A percentile compares a stretch with the other conserved stretches of the same genome.
Conservation (phyloP, 108 stramenopile species). For the Skeletonema marinoi region DNA sequence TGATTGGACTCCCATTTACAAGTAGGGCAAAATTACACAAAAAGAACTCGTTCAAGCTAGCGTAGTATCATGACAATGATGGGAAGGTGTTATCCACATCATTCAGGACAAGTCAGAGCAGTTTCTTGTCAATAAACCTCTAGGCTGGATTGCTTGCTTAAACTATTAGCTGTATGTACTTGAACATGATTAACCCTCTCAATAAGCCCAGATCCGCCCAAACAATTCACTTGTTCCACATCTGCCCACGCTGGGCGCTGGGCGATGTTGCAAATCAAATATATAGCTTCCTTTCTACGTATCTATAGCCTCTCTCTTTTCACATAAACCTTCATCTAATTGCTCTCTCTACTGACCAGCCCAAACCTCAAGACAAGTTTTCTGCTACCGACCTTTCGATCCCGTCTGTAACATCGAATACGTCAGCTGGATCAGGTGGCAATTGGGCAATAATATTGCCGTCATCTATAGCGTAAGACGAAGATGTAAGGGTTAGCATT, state of each 20-base stretch:
- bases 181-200: not conserved
- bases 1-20: too few relatives aligned
- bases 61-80: not conserved
- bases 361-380: not conserved
- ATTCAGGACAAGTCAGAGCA: not conserved
- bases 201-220: not conserved
- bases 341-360: not conserved
- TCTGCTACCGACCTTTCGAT: conserved; percentile 38
- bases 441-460: conserved; percentile 32
- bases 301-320: not conserved
- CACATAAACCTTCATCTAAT: not conserved
- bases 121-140: not conserved
- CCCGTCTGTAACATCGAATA: conserved; percentile 35
- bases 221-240: not conserved
- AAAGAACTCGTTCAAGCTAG: too few relatives aligned
- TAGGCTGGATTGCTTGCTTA: not conserved
- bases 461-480: conserved; percentile 4
- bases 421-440: conserved; percentile 33
- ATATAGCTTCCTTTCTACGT: not conserved
- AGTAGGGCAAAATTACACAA: too few relatives aligned
- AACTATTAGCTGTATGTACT: not conserved
- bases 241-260: not conserved
- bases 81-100: not conserved
- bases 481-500: not conserved
- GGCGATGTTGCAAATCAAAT: not conserved